Evolutionary conservation across 345 rosid species (phyloP).

Genomic region (Heritiera fomes): DNA sequence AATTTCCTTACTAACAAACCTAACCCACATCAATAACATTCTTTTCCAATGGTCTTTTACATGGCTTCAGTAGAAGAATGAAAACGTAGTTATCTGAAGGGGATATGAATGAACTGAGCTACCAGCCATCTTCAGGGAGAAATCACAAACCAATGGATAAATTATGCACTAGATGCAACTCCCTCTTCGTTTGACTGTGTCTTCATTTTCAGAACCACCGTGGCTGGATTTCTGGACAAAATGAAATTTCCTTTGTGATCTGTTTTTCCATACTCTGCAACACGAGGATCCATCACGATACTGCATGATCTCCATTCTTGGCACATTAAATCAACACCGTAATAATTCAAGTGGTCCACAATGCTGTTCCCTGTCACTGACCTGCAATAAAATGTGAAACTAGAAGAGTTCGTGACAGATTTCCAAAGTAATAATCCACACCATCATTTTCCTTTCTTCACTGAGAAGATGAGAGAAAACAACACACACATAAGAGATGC

Average conservation of each 20-base stretch:
- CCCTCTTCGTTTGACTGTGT: constrained; percentile 17
- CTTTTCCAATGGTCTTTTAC: constrained; percentile 4
- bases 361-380: constrained; percentile 80
- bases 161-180: constrained; percentile 17
- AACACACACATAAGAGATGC: not conserved
- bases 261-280: constrained; percentile 41
- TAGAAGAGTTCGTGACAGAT: not conserved
- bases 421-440: not conserved
- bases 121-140: not conserved
- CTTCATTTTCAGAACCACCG: constrained; percentile 32
- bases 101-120: not conserved
- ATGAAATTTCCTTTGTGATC: constrained; percentile 68
- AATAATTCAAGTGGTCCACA: constrained; percentile 69
- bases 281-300: constrained; percentile 56
- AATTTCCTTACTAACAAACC: not conserved
- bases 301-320: constrained; percentile 63
- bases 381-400: constrained; percentile 39
- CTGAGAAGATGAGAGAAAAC: not conserved
- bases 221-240: constrained; percentile 45
- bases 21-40: not conserved
- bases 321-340: constrained; percentile 62
- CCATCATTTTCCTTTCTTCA: constrained; percentile 5
- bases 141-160: not conserved
- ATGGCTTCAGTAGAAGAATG: not conserved
- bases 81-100: not conserved